Base-by-base conservation (phyloP, 805 yeast genomes). In the Wickerhamiella kurtzmanii region DNA sequence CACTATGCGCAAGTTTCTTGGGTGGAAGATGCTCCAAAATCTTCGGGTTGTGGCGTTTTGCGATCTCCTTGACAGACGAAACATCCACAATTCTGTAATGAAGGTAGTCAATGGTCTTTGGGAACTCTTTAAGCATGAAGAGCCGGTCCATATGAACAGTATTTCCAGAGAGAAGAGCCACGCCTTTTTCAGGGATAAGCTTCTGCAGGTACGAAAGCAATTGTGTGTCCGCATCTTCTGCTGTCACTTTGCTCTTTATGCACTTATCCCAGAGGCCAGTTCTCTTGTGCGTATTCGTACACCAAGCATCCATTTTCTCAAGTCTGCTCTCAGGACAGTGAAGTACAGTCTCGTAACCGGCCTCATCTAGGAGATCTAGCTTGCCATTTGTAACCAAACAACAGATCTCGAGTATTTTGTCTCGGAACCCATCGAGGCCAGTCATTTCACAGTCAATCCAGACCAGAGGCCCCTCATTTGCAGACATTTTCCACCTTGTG, bases 361-460 rank as follows among this genome's bases (percentile, higher is more conserved):
- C 56, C 44, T 53, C 47, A 47, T 85, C 94, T 1, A 86, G 66
- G 2, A 84, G 56, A 46, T 82, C 75, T 50, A 92, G 70, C 49
- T 85, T 67, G 8, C 83, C 86, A 58, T 89, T 95, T 1, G 99
- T 92, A 41, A 92, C 70, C 37, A 89, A 67, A 61, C 96, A 87
- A 61, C 96, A 85, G 22, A 92, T 79, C 64, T 92, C 98, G 50
- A 92, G 83, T 55, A 92, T 88, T 48, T 74, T 77, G 61, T 92
- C 97, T 43, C 66, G 63, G 19, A 39, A 28, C n/a, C 79, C 77
- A 56, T 89, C 82, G 37, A 92, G 67, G 0, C 99, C 99, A 0
- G 99, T 92, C 98, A 92, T 92, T 62, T 92, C 98, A 64, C 97
- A 92, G 65, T 92, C 98, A 16, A 92, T 73, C 98, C 98, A 92